A percentile compares a stretch with the other conserved stretches of the same genome.
phyloP scores from a whole-genome alignment of 2,329 filamentous ascomycete species.

The Dactylellina parvicollis region DNA sequence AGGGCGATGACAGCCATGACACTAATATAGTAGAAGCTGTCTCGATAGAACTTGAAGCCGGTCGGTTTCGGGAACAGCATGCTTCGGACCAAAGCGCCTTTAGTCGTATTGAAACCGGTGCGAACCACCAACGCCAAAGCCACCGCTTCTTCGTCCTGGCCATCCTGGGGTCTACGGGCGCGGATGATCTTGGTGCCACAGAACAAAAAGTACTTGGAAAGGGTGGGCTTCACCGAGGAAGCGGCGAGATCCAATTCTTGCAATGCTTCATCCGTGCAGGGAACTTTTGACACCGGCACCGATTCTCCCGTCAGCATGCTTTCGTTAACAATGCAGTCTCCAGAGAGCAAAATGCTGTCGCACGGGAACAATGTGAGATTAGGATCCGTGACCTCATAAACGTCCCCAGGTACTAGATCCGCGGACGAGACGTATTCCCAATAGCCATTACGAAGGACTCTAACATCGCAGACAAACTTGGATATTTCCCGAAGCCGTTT shows the following conservation, averaged over 20 bases:
- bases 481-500: constrained; percentile 88
- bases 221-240: constrained; percentile 81
- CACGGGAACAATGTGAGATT: constrained; percentile 87
- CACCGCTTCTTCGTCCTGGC: constrained; percentile 84
- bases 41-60: constrained; percentile 97
- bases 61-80: constrained; percentile 99
- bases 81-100: constrained; percentile 91
- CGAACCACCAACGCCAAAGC: constrained; percentile 90
- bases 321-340: constrained; percentile 98
- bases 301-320: constrained; percentile 98
- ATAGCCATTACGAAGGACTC: constrained; percentile 92
- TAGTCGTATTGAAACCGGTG: constrained; percentile 97
- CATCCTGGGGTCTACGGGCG: constrained; percentile 85
- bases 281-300: constrained; percentile 92
- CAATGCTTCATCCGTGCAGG: constrained; percentile 83
- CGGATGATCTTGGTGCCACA: constrained; percentile 95
- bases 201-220: constrained; percentile 90
- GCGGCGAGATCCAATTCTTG: constrained; percentile 78
- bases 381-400: constrained; percentile 96
- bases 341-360: constrained; percentile 88
- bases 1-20: constrained; percentile 91
- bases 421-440: constrained; percentile 87
- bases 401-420: constrained; percentile 91
- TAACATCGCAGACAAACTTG: constrained; percentile 91
- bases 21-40: constrained; percentile 96